Conservation (phyloP, 2,329 filamentous ascomycete genomes). For the Mariannaea elegans region DNA sequence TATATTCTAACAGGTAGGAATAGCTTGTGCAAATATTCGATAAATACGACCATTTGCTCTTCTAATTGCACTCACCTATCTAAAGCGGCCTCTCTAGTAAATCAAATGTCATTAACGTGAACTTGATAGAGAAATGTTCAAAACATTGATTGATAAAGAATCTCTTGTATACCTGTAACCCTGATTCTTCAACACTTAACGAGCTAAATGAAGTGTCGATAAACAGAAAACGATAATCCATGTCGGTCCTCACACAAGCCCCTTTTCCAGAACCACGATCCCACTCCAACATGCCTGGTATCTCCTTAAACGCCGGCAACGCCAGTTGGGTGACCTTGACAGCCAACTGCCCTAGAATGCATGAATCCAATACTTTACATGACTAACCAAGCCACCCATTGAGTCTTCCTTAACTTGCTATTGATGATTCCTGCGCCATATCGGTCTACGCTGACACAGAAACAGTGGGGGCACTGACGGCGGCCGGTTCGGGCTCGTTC, state of each 20-base stretch:
- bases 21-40: too few species aligned
- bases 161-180: slow-evolving; percentile 22
- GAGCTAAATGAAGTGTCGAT: slow-evolving; percentile 24
- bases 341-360: slow-evolving; percentile 45
- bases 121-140: neutral
- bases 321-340: slow-evolving; percentile 43
- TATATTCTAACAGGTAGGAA: too few species aligned
- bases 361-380: slow-evolving; percentile 48
- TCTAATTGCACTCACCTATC: neutral
- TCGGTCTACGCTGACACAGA: slow-evolving; percentile 49
- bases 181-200: slow-evolving; percentile 21
- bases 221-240: slow-evolving; percentile 24
- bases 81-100: too few species aligned
- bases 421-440: slow-evolving; percentile 1
- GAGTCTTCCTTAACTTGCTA: slow-evolving; percentile 32
- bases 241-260: slow-evolving; percentile 21
- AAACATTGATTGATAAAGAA: slow-evolving; percentile 9
- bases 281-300: slow-evolving; percentile 47
- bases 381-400: slow-evolving; percentile 38
- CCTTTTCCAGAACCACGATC: slow-evolving; percentile 40
- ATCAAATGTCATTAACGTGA: neutral
- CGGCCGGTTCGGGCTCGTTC: slow-evolving; percentile 52
- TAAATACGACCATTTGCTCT: too few species aligned
- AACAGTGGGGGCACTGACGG: slow-evolving; percentile 44
- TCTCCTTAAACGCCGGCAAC: slow-evolving; percentile 52